phyloP scores from a whole-genome alignment of 805 yeast species.

The Martiniozyma abietophila region DNA sequence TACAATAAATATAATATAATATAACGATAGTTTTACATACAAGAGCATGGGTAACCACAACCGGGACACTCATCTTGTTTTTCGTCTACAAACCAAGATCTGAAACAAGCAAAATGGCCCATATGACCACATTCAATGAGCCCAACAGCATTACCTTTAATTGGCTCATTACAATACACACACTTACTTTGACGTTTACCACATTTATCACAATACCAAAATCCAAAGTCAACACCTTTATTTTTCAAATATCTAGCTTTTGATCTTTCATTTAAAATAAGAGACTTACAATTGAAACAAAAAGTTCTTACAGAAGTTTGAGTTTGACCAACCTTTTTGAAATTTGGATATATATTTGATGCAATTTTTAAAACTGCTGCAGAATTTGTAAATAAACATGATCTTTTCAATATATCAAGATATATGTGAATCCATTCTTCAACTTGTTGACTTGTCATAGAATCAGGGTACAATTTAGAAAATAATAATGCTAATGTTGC shows the following conservation, averaged over 20 bases:
- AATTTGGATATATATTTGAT: constrained; percentile 22
- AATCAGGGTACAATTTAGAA: constrained; percentile 29
- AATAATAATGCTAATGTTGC: constrained; percentile 50
- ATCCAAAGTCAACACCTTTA: constrained; percentile 42
- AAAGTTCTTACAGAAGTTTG: constrained; percentile 41
- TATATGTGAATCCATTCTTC: constrained; percentile 52
- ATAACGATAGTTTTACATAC: too few relatives aligned
- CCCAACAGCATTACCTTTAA: constrained; percentile 59
- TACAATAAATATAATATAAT: too few relatives aligned
- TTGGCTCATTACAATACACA: constrained; percentile 65
- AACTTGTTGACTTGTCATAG: constrained; percentile 24
- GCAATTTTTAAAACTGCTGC: constrained; percentile 42
- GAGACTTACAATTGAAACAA: constrained; percentile 51
- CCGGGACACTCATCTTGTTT: constrained; percentile 75
- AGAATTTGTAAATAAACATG: constrained; percentile 46
- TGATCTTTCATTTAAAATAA: constrained; percentile 50
- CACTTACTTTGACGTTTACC: constrained; percentile 54
- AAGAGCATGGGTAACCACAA: constrained; percentile 35
- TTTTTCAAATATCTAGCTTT: constrained; percentile 28
- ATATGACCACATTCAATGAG: constrained; percentile 73
- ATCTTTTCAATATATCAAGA: constrained; percentile 41
- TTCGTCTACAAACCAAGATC: constrained; percentile 64
- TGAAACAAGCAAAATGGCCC: constrained; percentile 75
- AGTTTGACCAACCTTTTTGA: constrained; percentile 29
- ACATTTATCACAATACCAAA: constrained; percentile 82